Base-by-base conservation (phyloP, 768 basidiomycete genomes). In the Trichaptum fuscoviolaceum region DNA sequence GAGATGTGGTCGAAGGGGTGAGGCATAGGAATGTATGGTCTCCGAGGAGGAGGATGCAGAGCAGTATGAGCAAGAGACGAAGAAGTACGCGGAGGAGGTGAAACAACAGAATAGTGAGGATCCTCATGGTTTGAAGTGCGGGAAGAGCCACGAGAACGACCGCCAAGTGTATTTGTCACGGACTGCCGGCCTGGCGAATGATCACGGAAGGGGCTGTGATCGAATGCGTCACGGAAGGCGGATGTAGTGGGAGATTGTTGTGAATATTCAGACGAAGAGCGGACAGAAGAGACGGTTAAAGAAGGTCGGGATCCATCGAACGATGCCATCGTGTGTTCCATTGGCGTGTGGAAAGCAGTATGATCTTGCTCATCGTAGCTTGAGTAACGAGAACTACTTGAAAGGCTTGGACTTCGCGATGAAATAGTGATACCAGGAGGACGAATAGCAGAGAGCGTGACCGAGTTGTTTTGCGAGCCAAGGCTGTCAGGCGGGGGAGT, bases 171-270 rank as follows among this genome's bases (percentile, higher is more conserved):
- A 66, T 73, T 69, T 63, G 73, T 69, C 69, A 57, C 63, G 34
- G 17, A 66, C 58, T 10, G 68, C 42, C n/a, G 63, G 58, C 58
- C 71, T 65, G 63, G 63, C 67, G 67, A 9, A 69, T 67, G 61
- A 72, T 23, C 9, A 67, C 63, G 23, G 73, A 73, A 1, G 71
- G 71, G 34, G 71, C 25, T 67, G 73, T 61, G 79, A 81, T 52
- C 42, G 57, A 84, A 73, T 18, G 82, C 84, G 69, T 91, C 89
- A 27, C 85, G 84, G 77, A 93, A 93, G n/a, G 88, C 89, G n/a
- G 91, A 92, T 7, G 82, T 86, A 3, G 90, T 90, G 1, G 91
- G 91, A 10, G 91, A 92, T 5, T 84, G 81, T 69, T 87, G 85
- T 10, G 89, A 87, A 73, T 89, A 88, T 64, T 87, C 84, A 15